Evolutionary conservation across 257 asterid genomes (phyloP).

Genomic region (Eucommia ulmoides): DNA sequence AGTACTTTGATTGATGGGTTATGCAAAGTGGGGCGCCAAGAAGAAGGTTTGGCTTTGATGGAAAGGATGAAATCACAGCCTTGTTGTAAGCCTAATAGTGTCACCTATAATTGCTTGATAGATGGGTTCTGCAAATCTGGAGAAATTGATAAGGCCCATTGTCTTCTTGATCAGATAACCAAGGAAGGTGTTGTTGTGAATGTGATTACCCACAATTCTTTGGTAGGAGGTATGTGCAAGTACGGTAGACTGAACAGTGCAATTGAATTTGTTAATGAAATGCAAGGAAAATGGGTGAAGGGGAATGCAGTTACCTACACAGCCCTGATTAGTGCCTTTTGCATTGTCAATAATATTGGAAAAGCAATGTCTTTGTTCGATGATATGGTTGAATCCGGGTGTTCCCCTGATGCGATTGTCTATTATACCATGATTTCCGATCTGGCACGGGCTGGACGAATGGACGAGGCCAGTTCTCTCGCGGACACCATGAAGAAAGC

Average conservation of each 20-base stretch:
- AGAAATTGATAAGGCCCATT: constrained; percentile 40
- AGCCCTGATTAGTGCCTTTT: constrained; percentile 56
- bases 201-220: constrained; percentile 41
- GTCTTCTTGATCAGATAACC: constrained; percentile 53
- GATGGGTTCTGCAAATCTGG: constrained; percentile 84
- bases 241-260: constrained; percentile 51
- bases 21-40: constrained; percentile 80
- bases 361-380: constrained; percentile 54
- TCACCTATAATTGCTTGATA: constrained; percentile 53
- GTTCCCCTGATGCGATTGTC: constrained; percentile 51
- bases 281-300: constrained; percentile 49
- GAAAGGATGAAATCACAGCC: no score
- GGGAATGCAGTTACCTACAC: constrained; percentile 49
- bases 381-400: constrained; percentile 46
- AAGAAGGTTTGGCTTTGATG: constrained; percentile 54
- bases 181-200: constrained; percentile 28
- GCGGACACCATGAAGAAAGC: constrained; percentile 48
- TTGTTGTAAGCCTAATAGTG: no score
- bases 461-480: constrained; percentile 50
- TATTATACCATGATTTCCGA: constrained; percentile 70
- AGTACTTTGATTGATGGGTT: constrained; percentile 73
- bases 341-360: constrained; percentile 53
- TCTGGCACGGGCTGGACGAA: constrained; percentile 47
- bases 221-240: constrained; percentile 67
- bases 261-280: constrained; percentile 26